These are phyloP conservation scores for Daldinia sp. DNA, from an alignment of 2,329 filamentous ascomycete genomes.

Conservation along the genomic window DNA sequence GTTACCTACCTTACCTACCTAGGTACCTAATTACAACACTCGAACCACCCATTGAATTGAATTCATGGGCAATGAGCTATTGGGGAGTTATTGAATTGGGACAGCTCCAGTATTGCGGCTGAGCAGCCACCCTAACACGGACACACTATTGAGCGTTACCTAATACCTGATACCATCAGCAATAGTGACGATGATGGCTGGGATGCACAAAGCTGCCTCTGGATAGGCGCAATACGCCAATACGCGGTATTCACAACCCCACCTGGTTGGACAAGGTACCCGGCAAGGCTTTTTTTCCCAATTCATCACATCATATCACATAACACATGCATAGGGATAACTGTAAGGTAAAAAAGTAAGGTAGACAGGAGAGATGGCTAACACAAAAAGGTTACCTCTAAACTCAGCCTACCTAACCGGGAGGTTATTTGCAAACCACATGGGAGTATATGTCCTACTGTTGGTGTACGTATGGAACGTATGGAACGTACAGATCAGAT, in stretches of 20 bases:
- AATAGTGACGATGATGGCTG: constrained; percentile 22
- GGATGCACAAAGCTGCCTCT: constrained; percentile 22
- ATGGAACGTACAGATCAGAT: background rate
- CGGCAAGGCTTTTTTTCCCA: constrained; percentile 37
- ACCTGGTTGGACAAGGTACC: constrained; percentile 27
- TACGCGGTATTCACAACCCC: constrained; percentile 14
- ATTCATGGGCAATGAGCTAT: constrained; percentile 30
- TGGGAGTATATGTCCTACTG: constrained; percentile 1
- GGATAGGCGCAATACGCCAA: constrained; percentile 7
- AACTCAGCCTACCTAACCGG: constrained; percentile 32
- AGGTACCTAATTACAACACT: constrained; percentile 9
- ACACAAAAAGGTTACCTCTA: constrained; percentile 29
- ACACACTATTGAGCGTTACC: constrained; percentile 7
- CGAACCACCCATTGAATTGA: constrained; percentile 14
- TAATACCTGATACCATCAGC: constrained; percentile 13
- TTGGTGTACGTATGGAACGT: background rate
- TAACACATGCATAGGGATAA: background rate
- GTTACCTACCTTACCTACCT: background rate
- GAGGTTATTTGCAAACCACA: constrained; percentile 12
- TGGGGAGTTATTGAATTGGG: constrained; percentile 11
- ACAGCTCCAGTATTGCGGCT: constrained; percentile 46
- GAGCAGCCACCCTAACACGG: constrained; percentile 35
- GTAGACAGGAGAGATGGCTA: background rate
- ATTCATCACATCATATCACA: constrained; percentile 19
- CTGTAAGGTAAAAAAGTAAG: constrained; percentile 6